These are phyloP conservation scores for Leccinum rimulosum DNA, from an alignment of 768 basidiomycete genomes.

Conservation along the genomic window DNA sequence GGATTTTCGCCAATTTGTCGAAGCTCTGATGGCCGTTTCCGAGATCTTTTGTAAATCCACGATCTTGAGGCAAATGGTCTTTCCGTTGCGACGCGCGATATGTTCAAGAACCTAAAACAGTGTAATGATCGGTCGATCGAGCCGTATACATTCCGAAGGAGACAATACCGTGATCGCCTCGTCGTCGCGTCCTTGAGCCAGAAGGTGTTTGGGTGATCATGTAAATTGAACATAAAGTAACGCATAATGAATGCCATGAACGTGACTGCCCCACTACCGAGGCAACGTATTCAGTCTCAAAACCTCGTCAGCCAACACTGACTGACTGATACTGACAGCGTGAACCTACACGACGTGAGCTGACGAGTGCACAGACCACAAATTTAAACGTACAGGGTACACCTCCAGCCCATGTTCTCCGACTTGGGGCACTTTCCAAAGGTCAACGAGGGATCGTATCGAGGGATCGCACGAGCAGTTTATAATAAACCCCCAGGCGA, in stretches of 20 bases:
- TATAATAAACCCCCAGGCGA: conserved; percentile 56
- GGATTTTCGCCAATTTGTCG: conserved; percentile 20
- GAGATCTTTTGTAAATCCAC: conserved; percentile 40
- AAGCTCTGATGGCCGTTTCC: conserved; percentile 6
- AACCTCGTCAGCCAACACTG: background rate
- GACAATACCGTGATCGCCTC: conserved; percentile 46
- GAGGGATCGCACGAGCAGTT: conserved; percentile 48
- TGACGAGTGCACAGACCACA: background rate
- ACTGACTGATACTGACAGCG: conserved; percentile 33
- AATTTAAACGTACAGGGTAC: conserved; percentile 39
- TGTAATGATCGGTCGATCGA: background rate
- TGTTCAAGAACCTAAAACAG: conserved; percentile 42
- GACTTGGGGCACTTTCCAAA: conserved; percentile 43
- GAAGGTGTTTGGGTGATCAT: conserved; percentile 60
- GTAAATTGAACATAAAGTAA: conserved; percentile 55
- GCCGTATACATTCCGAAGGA: background rate
- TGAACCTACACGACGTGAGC: conserved; percentile 30
- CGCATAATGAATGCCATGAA: conserved; percentile 53
- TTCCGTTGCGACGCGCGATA: conserved; percentile 48
- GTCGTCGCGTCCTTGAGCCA: conserved; percentile 53
- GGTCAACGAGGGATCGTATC: background rate
- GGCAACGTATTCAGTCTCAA: background rate
- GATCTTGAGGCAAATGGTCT: conserved; percentile 41
- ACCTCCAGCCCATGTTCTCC: conserved; percentile 63
- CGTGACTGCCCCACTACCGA: conserved; percentile 43